Evolutionary conservation across 2,329 filamentous ascomycete genomes (phyloP).

Genomic region (Aspergillus luchuensis): DNA sequence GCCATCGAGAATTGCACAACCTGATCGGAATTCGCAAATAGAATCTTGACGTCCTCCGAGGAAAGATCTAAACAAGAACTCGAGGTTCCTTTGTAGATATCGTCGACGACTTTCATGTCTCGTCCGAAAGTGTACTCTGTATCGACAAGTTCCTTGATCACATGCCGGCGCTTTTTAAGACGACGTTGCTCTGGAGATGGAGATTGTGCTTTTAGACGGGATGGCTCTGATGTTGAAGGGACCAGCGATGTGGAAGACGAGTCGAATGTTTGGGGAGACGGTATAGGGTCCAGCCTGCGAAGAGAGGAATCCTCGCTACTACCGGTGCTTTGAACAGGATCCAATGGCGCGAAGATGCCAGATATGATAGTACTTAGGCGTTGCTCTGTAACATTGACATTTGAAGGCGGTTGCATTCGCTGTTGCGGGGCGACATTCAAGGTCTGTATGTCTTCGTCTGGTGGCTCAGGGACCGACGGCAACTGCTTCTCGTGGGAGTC

Average conservation of each 20-base stretch:
- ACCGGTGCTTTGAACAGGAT: conserved; percentile 29
- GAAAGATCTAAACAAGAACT: conserved; percentile 78
- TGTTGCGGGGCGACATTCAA: conserved; percentile 12
- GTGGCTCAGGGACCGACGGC: conserved; percentile 34
- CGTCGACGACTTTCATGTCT: conserved; percentile 96
- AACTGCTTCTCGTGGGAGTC: conserved; percentile 22
- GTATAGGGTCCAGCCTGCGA: conserved; percentile 28
- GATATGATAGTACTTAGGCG: conserved; percentile 18
- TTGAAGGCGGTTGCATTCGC: background rate
- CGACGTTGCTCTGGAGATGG: conserved; percentile 51
- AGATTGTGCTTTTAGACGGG: conserved; percentile 25
- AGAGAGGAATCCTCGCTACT: conserved; percentile 44
- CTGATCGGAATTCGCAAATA: conserved; percentile 92
- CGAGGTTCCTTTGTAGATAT: conserved; percentile 95
- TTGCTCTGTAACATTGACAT: conserved; percentile 14
- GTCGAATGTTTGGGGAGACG: conserved; percentile 35
- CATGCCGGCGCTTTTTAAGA: conserved; percentile 76
- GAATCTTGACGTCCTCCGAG: conserved; percentile 78
- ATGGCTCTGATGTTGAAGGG: conserved; percentile 32
- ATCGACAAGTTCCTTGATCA: conserved; percentile 89
- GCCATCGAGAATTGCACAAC: conserved; percentile 82
- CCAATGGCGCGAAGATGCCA: conserved; percentile 21
- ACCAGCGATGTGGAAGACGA: conserved; percentile 44
- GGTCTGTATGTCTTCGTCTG: conserved; percentile 12
- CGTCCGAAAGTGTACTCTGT: conserved; percentile 89